phyloP scores from a whole-genome alignment of 2,329 filamentous ascomycete genomes.

The Trichoderma aggressivum region DNA sequence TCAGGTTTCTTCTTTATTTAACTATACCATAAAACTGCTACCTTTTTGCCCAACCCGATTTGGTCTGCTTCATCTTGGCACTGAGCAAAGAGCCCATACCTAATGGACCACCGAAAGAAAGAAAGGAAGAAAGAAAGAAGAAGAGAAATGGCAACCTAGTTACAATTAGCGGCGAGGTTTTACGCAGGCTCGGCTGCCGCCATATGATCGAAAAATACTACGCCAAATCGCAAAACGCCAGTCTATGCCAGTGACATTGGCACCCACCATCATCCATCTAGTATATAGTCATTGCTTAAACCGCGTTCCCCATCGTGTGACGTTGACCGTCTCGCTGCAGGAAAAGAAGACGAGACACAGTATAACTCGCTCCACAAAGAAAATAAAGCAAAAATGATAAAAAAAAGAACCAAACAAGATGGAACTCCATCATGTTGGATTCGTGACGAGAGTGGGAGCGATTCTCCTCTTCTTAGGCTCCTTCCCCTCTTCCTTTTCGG shows the following conservation, averaged over 20 bases:
- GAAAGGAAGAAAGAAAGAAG: not conserved
- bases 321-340: not conserved
- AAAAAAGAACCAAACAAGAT: not conserved
- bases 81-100: not conserved
- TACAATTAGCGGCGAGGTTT: not conserved
- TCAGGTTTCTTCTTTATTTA: not conserved
- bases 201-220: not conserved
- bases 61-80: not conserved
- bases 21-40: not conserved
- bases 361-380: not conserved
- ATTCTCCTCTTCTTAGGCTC: conserved; percentile 67
- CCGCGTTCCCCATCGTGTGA: not conserved
- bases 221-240: conserved; percentile 30
- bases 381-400: not conserved
- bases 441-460: conserved; percentile 59
- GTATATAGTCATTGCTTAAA: not conserved
- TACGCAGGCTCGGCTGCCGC: not conserved
- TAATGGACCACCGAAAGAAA: not conserved
- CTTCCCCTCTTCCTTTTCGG: conserved; percentile 50
- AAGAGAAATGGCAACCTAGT: not conserved
- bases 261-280: conserved; percentile 19
- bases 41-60: not conserved
- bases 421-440: not conserved
- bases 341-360: not conserved
- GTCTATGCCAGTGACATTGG: conserved; percentile 29